Evolutionary conservation across 2,329 filamentous ascomycete genomes (phyloP), one percentile per base, ranked within the genome.

Genomic region (Teratosphaeria gauchensis): DNA sequence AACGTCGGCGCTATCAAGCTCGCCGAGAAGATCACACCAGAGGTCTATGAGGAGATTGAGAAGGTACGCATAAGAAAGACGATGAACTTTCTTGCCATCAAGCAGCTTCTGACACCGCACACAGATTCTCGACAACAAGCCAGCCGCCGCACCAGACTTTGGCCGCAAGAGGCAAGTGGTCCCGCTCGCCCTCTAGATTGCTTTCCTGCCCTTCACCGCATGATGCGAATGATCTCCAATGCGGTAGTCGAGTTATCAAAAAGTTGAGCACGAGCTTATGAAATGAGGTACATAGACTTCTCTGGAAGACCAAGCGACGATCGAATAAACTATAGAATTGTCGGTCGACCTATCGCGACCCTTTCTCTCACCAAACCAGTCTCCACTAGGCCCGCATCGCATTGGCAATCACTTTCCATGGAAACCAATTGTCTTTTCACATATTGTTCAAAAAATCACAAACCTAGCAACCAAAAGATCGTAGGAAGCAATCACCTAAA

Each of bases 1-100:
- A 80, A 80, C 69, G 73, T 73, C 66, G 76, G 74, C 64, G 76
- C 77, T 2, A 59, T 80, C 56, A 71, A 76, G 68, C 63, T 80
- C 21, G 51, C 73, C 14, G 65, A 68, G 9, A 74, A 74, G 66
- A 55, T 75, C 53, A 74, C 73, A 8, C 69, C 70, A 2, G 73
- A 75, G 59, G 60, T 74, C 31, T 71, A 73, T 70, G 69, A 73
- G 62, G 71, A 74, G 66, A 78, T 80, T 60, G 79, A 75, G 67
- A 69, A 69, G n/a, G 42, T 48, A n/a, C 3, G 42, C n/a, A 19
- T 19, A 8, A 16, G 9, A 12, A 42, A 5, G 4, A n/a, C 6
- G 4, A 11, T 6, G n/a, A 16, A 21, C n/a, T 8, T 11, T 3
- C 42, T 3, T 21, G 19, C 42, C 42, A 21, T 8, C 7, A 19